These are phyloP conservation scores for Fusarium dlaminii DNA, from an alignment of 2,329 filamentous ascomycete species.

Conservation along the genomic window DNA sequence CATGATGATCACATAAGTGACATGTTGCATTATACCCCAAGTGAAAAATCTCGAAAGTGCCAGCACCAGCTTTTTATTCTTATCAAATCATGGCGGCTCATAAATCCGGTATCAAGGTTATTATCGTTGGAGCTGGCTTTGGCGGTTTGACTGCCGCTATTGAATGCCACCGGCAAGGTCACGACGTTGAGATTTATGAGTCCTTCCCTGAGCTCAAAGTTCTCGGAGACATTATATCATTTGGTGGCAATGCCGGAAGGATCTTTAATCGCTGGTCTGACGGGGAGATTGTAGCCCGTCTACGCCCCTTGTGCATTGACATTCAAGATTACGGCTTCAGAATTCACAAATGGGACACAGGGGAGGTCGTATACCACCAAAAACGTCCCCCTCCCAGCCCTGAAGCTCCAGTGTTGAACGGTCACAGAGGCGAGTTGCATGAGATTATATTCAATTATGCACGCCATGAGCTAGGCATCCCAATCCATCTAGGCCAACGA, in stretches of 20 bases:
- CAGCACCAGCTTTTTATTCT: not conserved
- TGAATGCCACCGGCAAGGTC: conserved; percentile 25
- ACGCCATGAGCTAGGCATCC: conserved; percentile 17
- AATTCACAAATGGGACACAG: conserved; percentile 32
- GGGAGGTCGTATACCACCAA: conserved; percentile 67
- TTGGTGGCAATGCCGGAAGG: conserved; percentile 42
- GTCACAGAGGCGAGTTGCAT: conserved; percentile 28
- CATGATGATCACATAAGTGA: not conserved
- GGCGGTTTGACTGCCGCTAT: conserved; percentile 31
- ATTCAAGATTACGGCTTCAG: conserved; percentile 57
- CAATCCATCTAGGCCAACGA: conserved; percentile 17
- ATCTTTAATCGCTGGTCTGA: conserved; percentile 67
- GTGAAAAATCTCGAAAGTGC: accelerated
- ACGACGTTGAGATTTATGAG: conserved; percentile 26
- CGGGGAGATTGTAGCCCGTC: conserved; percentile 52
- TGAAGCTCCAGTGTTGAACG: conserved; percentile 30
- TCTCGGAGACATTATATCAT: conserved; percentile 53
- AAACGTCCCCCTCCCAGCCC: conserved; percentile 42
- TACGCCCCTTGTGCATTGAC: conserved; percentile 35
- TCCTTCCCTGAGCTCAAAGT: conserved; percentile 58
- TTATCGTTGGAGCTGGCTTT: conserved; percentile 34
- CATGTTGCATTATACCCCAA: not conserved
- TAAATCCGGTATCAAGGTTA: conserved; percentile 27
- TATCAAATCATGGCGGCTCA: not conserved
- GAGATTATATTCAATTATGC: conserved; percentile 31